These are phyloP conservation scores for Aeminium ludgeri DNA, from an alignment of 495 filamentous ascomycete species.

Conservation along the genomic window DNA sequence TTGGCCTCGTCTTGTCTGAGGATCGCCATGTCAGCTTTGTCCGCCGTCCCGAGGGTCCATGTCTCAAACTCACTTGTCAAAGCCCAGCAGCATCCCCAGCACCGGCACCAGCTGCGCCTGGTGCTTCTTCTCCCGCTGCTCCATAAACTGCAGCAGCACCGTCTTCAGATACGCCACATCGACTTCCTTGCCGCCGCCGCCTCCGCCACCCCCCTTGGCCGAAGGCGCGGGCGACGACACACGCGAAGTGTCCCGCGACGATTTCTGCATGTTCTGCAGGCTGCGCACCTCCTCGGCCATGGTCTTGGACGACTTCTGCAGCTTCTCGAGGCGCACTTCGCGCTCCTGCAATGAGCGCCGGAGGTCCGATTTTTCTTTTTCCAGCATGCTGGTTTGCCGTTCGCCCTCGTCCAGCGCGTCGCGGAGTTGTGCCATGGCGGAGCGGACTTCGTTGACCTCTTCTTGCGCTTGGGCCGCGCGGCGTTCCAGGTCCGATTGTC, in stretches of 20 bases:
- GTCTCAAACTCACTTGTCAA: slow-evolving; percentile 56
- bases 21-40: not conserved
- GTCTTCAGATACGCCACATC: slow-evolving; percentile 91
- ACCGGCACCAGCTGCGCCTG: slow-evolving; percentile 85
- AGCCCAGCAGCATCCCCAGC: slow-evolving; percentile 74
- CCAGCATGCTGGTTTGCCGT: slow-evolving; percentile 59
- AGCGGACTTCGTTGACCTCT: slow-evolving; percentile 57
- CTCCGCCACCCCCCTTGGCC: slow-evolving; percentile 3
- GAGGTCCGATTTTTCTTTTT: slow-evolving; percentile 64
- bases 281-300: slow-evolving; percentile 33
- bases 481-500: slow-evolving; percentile 57
- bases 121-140: slow-evolving; percentile 81
- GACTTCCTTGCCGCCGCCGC: slow-evolving; percentile 21
- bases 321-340: slow-evolving; percentile 56
- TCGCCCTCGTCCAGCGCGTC: slow-evolving; percentile 75
- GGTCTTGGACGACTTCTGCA: slow-evolving; percentile 53
- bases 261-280: slow-evolving; percentile 24
- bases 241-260: slow-evolving; percentile 31
- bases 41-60: not conserved
- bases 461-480: slow-evolving; percentile 45
- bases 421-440: slow-evolving; percentile 62
- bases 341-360: slow-evolving; percentile 61
- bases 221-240: slow-evolving; percentile 32
- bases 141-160: slow-evolving; percentile 82
- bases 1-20: slow-evolving; percentile 55